Percentiles rank a stretch among this genome's conserved stretches.
Conservation (phyloP, 371 early-diverging fungal species). For the Rhizomucor miehei region DNA sequence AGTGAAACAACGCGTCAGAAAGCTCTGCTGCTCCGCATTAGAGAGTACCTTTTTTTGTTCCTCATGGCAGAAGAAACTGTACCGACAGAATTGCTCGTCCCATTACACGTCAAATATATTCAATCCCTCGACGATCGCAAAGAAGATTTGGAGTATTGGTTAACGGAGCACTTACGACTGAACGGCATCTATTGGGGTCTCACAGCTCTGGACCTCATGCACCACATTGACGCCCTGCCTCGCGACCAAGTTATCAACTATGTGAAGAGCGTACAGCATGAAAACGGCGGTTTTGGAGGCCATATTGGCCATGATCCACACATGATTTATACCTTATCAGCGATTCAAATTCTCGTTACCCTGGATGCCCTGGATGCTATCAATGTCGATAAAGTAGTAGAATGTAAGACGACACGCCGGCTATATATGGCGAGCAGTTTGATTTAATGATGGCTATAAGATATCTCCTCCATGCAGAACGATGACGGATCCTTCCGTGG, state of each 20-base stretch:
- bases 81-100: conserved; percentile 18
- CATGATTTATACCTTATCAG: conserved; percentile 90
- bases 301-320: conserved; percentile 89
- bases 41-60: too few species aligned
- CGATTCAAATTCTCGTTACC: conserved; percentile 90
- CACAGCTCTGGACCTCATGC: conserved; percentile 79
- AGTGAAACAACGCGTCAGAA: too few species aligned
- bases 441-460: conserved; percentile 17
- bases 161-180: conserved; percentile 87
- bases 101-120: conserved; percentile 79
- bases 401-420: conserved; percentile 66
- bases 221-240: conserved; percentile 66
- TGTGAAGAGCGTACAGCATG: conserved; percentile 76
- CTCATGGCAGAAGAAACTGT: too few species aligned
- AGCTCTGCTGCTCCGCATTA: too few species aligned
- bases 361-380: conserved; percentile 76
- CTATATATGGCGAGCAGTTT: not conserved
- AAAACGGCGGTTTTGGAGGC: conserved; percentile 93
- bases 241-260: conserved; percentile 73
- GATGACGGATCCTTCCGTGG: conserved; percentile 84
- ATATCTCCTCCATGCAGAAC: conserved; percentile 58
- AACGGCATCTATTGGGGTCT: conserved; percentile 96
- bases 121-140: conserved; percentile 73
- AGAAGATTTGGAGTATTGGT: conserved; percentile 90
- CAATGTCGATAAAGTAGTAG: conserved; percentile 63